Conservation (phyloP, 2,329 filamentous ascomycete genomes). For the Penicillium hordei region DNA sequence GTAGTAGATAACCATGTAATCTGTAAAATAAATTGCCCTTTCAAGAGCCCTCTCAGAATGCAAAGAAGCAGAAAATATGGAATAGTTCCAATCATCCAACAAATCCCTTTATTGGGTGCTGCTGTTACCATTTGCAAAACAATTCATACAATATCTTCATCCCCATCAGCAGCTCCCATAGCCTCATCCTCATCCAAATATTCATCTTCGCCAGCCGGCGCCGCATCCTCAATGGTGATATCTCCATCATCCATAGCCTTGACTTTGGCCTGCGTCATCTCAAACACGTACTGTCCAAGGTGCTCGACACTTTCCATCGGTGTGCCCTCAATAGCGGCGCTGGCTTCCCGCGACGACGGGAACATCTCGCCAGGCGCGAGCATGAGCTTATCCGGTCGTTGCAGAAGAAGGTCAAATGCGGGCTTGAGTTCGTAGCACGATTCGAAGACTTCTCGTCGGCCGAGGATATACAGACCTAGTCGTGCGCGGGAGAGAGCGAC, state of each 20-base stretch:
- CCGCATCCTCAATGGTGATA: constrained; percentile 37
- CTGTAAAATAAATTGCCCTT: not conserved
- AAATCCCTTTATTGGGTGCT: not conserved
- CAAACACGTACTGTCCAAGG: constrained; percentile 90
- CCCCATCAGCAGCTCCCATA: constrained; percentile 33
- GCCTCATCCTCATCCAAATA: constrained; percentile 37
- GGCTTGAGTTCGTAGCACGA: constrained; percentile 82
- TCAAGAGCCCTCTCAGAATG: not conserved
- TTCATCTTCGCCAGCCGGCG: constrained; percentile 31
- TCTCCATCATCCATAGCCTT: constrained; percentile 54
- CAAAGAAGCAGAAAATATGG: not conserved
- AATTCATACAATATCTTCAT: constrained; percentile 38
- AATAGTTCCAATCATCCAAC: not conserved
- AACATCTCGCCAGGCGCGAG: constrained; percentile 85
- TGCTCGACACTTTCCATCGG: constrained; percentile 92
- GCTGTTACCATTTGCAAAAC: constrained; percentile 8
- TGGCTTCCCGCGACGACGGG: constrained; percentile 60
- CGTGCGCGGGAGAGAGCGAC: constrained; percentile 91
- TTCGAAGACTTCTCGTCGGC: constrained; percentile 84
- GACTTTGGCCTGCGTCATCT: constrained; percentile 81
- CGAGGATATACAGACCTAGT: constrained; percentile 87
- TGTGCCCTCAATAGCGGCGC: constrained; percentile 54
- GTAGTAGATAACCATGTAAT: not conserved
- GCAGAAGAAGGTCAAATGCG: constrained; percentile 76
- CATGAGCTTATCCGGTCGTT: constrained; percentile 75